Evolutionary conservation across 768 basidiomycete species (phyloP).

Genomic region (Mycena floridula): DNA sequence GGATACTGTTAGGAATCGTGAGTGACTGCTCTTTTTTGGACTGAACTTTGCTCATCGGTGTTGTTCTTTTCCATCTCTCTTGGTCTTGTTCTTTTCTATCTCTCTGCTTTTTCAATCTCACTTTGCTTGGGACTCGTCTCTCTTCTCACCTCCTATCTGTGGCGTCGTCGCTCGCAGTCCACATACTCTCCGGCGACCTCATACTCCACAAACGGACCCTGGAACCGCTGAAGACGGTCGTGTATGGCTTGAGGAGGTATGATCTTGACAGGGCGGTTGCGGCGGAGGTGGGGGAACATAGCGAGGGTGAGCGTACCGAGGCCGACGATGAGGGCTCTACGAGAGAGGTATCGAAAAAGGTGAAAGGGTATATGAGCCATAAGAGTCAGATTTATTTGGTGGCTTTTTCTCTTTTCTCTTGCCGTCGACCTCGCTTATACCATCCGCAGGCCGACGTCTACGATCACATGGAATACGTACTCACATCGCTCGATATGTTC

Average conservation of each 20-base stretch:
- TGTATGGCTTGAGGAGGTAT: constrained; percentile 64
- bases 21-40: neutral
- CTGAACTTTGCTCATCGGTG: no score
- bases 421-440: neutral
- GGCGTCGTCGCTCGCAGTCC: constrained; percentile 42
- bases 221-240: constrained; percentile 62
- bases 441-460: constrained; percentile 55
- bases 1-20: constrained; percentile 52
- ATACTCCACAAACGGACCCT: constrained; percentile 69
- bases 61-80: no score
- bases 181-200: constrained; percentile 71
- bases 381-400: constrained; percentile 67
- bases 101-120: no score
- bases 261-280: constrained; percentile 64
- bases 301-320: no score
- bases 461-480: constrained; percentile 72
- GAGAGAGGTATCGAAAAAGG: no score
- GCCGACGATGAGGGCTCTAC: no score
- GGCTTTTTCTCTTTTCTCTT: constrained; percentile 10
- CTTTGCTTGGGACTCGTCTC: no score
- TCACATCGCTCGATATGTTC: constrained; percentile 70
- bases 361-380: constrained; percentile 60
- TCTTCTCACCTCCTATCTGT: no score
- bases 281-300: no score
- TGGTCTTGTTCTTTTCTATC: no score